Evolutionary conservation across 495 filamentous ascomycete genomes (phyloP).

Genomic region (Lichenothelia convexa): DNA sequence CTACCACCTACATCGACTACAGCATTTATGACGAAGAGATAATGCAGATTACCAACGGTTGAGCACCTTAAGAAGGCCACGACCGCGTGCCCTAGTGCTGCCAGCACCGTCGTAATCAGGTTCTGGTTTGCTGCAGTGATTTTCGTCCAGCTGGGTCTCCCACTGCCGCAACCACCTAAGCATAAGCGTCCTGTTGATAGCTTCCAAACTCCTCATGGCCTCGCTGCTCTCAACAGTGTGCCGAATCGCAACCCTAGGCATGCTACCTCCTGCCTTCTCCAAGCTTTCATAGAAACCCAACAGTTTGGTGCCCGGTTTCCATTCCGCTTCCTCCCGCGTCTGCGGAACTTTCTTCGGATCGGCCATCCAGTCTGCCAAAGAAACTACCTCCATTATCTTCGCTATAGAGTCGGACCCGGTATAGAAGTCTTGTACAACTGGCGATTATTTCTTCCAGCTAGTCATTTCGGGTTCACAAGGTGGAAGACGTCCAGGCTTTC

Average conservation of each 20-base stretch:
- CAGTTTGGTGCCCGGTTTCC: slow-evolving; percentile 3
- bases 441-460: slow-evolving; percentile 1
- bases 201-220: neutral
- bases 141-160: no score
- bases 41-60: no score
- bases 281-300: slow-evolving; percentile 5
- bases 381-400: neutral
- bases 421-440: neutral
- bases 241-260: neutral
- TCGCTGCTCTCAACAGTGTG: neutral
- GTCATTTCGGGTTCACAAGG: slow-evolving; percentile 3
- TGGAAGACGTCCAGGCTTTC: neutral
- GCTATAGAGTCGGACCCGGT: no score
- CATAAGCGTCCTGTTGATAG: slow-evolving; percentile 1
- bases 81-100: no score
- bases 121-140: no score
- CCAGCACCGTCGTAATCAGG: no score
- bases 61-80: no score
- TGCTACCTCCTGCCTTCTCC: neutral
- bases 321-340: neutral
- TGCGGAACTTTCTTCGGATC: neutral
- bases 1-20: no score
- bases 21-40: no score
- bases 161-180: slow-evolving; percentile 1
- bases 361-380: slow-evolving; percentile 2